Conservation (phyloP, 805 yeast genomes). For the Schizosaccharomyces japonicus region DNA sequence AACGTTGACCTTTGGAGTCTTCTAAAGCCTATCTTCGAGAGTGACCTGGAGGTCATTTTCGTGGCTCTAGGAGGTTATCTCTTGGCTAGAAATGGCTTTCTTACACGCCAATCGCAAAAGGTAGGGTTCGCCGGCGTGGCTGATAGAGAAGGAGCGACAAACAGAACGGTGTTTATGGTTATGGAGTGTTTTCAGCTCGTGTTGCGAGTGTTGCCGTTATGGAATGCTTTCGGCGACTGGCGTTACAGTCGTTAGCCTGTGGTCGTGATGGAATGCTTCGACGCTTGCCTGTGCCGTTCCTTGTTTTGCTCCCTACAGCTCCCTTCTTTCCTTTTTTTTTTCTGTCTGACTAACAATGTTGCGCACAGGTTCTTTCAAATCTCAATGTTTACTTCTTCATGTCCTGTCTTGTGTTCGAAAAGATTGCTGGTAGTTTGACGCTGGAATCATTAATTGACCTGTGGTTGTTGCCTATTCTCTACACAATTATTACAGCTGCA, state of each 20-base stretch:
- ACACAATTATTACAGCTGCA: slow-evolving; percentile 40
- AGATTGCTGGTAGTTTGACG: slow-evolving; percentile 42
- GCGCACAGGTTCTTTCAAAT: slow-evolving; percentile 34
- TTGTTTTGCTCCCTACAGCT: too few species aligned
- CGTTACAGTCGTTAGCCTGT: too few species aligned
- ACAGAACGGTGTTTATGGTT: neutral
- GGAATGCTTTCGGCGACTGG: too few species aligned
- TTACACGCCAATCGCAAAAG: neutral
- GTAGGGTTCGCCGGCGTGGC: neutral
- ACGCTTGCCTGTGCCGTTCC: too few species aligned
- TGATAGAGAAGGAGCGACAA: neutral
- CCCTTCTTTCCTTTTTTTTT: neutral
- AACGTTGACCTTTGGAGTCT: neutral
- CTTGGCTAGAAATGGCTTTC: slow-evolving; percentile 2
- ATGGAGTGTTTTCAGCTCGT: neutral
- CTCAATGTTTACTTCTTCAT: slow-evolving; percentile 82
- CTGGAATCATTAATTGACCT: slow-evolving; percentile 58
- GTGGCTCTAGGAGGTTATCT: slow-evolving; percentile 2
- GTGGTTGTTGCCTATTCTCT: slow-evolving; percentile 62
- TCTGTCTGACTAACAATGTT: neutral
- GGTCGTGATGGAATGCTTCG: too few species aligned
- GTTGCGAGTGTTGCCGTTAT: too few species aligned
- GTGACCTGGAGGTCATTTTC: neutral
- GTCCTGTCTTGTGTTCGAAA: slow-evolving; percentile 80
- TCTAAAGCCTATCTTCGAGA: neutral